Percentiles rank a stretch among this genome's conserved stretches.
Conservation (phyloP, 2,329 filamentous ascomycete genomes). For the Beauveria medogensis region DNA sequence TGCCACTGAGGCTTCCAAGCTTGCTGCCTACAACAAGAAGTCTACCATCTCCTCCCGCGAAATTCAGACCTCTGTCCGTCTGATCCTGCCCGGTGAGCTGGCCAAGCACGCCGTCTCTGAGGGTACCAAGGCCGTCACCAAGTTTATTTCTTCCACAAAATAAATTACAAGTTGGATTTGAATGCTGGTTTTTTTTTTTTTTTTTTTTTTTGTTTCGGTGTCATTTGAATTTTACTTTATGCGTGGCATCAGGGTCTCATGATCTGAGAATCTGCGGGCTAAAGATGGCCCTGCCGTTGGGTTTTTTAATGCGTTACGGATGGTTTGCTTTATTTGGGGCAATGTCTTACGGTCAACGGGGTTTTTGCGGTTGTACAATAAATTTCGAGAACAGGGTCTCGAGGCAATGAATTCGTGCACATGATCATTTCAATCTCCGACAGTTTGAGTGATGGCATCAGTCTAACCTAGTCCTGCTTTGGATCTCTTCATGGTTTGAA, state of each 20-base stretch:
- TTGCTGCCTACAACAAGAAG: constrained; percentile 99
- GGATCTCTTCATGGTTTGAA: constrained; percentile 77
- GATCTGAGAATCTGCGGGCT: constrained; percentile 42
- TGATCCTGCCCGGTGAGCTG: constrained; percentile 96
- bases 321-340: constrained; percentile 58
- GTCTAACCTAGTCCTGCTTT: constrained; percentile 71
- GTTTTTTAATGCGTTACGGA: constrained; percentile 69
- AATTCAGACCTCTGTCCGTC: constrained; percentile 97
- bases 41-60: constrained; percentile 98
- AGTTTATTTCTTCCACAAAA: constrained; percentile 99
- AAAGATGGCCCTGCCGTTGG: constrained; percentile 25
- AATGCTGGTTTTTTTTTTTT: constrained; percentile 42
- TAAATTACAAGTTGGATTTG: constrained; percentile 49
- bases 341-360: constrained; percentile 64
- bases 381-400: constrained; percentile 55
- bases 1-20: constrained; percentile 96
- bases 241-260: constrained; percentile 53
- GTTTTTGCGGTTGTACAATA: constrained; percentile 68
- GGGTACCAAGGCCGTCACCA: constrained; percentile 99
- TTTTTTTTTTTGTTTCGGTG: constrained; percentile 48
- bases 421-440: constrained; percentile 33
- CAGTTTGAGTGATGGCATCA: constrained; percentile 11
- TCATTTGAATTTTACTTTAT: constrained; percentile 30
- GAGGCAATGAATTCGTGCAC: constrained; percentile 55
- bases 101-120: constrained; percentile 99